Percentiles rank a stretch among this genome's conserved stretches.
Conservation (phyloP, 2,329 filamentous ascomycete genomes). For the Botrytis paeoniae region DNA sequence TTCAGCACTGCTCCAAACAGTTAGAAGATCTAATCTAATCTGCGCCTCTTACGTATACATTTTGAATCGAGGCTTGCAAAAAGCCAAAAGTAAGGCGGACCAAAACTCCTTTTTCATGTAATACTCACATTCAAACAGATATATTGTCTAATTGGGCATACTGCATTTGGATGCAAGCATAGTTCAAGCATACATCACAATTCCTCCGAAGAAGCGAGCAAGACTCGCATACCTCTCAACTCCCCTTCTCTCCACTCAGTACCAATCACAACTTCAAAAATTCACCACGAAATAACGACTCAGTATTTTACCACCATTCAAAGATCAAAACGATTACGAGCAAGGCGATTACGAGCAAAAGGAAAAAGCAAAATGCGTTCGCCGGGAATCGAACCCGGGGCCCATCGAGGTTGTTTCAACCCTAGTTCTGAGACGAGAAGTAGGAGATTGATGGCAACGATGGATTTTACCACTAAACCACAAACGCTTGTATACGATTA, state of each 20-base stretch:
- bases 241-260: background rate
- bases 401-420: background rate
- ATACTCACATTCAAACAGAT: background rate
- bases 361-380: background rate
- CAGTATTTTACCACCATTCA: background rate
- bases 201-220: background rate
- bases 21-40: background rate
- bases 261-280: background rate
- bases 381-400: background rate
- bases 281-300: background rate
- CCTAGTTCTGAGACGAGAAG: background rate
- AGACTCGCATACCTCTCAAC: background rate
- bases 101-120: background rate
- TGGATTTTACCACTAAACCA: conserved; percentile 26
- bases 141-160: background rate
- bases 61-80: background rate
- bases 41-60: background rate
- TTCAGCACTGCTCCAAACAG: background rate
- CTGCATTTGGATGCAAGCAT: background rate
- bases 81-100: background rate
- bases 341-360: background rate
- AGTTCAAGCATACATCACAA: background rate
- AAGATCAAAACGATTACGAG: background rate
- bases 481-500: conserved; percentile 16
- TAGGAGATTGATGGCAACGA: conserved; percentile 18